Base-by-base conservation (phyloP, 257 asterid species). In the Nicotiana attenuata region DNA sequence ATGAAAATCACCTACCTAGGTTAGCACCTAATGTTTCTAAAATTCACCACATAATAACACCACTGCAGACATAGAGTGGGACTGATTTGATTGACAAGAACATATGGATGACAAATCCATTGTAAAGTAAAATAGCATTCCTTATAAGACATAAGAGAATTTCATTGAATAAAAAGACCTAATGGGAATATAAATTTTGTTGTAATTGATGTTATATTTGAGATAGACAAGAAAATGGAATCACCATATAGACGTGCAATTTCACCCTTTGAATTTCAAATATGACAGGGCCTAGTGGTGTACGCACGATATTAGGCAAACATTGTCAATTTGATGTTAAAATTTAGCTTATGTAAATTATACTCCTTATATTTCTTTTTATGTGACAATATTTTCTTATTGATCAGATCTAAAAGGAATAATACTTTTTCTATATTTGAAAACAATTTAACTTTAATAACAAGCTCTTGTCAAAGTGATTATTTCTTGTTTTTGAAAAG, bases 81-180 rank as follows among this genome's bases (percentile, higher is more conserved):
- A 50, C 41, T 15, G 26, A 75, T 50, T 81, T 60, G 84, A 83
- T 81, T 77, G 90, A 71, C 82, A 60, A 68, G 13, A 59, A 28
- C 26, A 50, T 50, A 24, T 50, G 17, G 53, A n/a, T 16, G 52
- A 50, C 80, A 75, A 75, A 50, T 75, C 28, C 80, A 24, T 15
- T 9, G 63, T 17, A 52, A 66, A 56, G 11, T 41, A 69, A 11
- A 38, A n/a, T 20, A 20, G 35, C 41, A 41, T 20, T 71, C 7
- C 22, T 22, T 41, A 10, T 41, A 41, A 10, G 0, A 38, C 13
- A 33, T 69, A 41, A 20, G 31, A 24, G 33, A 68, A 35, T 68
- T 35, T 38, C 56, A 68, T 69, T 7, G 33, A 41, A 69, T 22
- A 45, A 45, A 45, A 13, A 71, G 10, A 45, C 24, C 20, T 13